Evolutionary conservation across 305 asterid species (phyloP).

Genomic region (Fraxinus paxiana): DNA sequence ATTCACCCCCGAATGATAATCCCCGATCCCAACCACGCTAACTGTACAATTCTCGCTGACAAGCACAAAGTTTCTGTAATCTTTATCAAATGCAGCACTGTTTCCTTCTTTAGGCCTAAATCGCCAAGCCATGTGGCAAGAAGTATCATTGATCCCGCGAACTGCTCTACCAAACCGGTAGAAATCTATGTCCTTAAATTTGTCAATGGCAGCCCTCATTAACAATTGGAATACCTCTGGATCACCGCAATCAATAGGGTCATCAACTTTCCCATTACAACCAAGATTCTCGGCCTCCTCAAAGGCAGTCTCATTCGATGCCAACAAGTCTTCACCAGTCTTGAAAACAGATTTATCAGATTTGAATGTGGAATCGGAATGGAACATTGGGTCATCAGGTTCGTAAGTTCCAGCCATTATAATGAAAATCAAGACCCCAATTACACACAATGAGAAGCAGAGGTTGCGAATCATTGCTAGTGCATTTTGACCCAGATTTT

Average conservation of each 20-base stretch:
- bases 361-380: conserved; percentile 45
- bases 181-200: conserved; percentile 60
- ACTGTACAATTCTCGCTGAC: conserved; percentile 60
- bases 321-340: conserved; percentile 52
- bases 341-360: conserved; percentile 38
- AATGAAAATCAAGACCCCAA: conserved; percentile 63
- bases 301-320: conserved; percentile 38
- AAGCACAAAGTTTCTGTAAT: conserved; percentile 60
- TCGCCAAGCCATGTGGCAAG: conserved; percentile 96
- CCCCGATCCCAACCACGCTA: conserved; percentile 63
- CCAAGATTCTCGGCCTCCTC: conserved; percentile 20
- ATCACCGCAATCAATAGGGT: conserved; percentile 69
- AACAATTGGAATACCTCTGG: conserved; percentile 67
- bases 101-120: conserved; percentile 73
- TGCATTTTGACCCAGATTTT: conserved; percentile 56
- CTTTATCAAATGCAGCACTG: conserved; percentile 54
- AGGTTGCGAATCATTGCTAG: conserved; percentile 49
- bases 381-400: conserved; percentile 54
- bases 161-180: conserved; percentile 79
- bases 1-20: conserved; percentile 78
- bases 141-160: conserved; percentile 46
- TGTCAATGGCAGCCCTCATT: conserved; percentile 71
- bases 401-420: conserved; percentile 54
- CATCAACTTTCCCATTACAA: conserved; percentile 45
- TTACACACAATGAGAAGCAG: conserved; percentile 53